Percentiles rank a stretch among this genome's conserved stretches.
These are phyloP conservation scores for Rhamnella rubrinervis DNA, from an alignment of 331 rosid species.

Conservation along the genomic window DNA sequence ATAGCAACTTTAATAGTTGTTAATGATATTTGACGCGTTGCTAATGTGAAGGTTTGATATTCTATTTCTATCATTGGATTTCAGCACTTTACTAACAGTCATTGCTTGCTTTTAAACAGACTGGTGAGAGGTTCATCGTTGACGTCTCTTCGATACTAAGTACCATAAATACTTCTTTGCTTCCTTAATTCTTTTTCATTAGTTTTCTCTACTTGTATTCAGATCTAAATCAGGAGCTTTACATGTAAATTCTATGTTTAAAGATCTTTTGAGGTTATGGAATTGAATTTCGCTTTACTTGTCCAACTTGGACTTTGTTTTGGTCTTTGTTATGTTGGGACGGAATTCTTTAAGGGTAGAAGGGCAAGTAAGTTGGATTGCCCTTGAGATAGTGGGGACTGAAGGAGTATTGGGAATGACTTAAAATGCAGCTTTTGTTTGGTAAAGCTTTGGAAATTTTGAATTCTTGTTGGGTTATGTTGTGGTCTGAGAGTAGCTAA, in stretches of 20 bases:
- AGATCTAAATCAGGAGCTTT: background rate
- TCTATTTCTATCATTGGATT: too few relatives aligned
- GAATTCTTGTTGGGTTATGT: constrained; percentile 5
- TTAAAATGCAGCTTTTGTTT: constrained; percentile 12
- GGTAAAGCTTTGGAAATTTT: background rate
- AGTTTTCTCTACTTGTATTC: background rate
- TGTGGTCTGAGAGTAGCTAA: background rate
- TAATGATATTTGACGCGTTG: too few relatives aligned
- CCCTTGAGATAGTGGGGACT: constrained; percentile 8
- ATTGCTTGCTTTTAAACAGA: too few relatives aligned
- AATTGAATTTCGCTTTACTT: constrained; percentile 6
- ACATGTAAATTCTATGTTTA: background rate
- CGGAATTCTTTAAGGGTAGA: constrained; percentile 7
- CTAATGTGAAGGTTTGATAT: too few relatives aligned
- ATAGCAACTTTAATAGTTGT: too few relatives aligned
- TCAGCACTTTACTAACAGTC: too few relatives aligned
- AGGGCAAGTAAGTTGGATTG: background rate
- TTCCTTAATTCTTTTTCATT: too few relatives aligned
- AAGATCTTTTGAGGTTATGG: background rate
- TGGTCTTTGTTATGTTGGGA: constrained; percentile 9
- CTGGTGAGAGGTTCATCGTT: too few relatives aligned
- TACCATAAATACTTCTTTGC: too few relatives aligned
- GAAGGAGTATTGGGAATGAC: background rate
- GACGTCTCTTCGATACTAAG: too few relatives aligned
- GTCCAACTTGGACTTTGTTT: constrained; percentile 6